phyloP scores from a whole-genome alignment of 352 stramenopile species.

The Blastocystis sp. region DNA sequence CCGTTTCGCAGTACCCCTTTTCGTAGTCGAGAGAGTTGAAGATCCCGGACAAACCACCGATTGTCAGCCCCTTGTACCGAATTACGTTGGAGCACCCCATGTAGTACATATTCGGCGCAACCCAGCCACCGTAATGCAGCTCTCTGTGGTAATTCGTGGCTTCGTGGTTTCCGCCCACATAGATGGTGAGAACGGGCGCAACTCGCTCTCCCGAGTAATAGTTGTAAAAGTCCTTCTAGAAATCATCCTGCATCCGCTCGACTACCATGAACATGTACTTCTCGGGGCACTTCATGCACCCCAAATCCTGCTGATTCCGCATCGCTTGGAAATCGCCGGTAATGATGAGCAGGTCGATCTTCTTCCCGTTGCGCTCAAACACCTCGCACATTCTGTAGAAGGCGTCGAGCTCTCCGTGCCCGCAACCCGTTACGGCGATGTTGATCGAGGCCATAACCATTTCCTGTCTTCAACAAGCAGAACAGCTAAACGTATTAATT shows the following conservation, averaged over 20 bases:
- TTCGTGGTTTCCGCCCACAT: slow-evolving; percentile 98
- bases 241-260: slow-evolving; percentile 6
- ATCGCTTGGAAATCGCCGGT: slow-evolving; percentile 98
- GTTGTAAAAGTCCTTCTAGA: slow-evolving; percentile 86
- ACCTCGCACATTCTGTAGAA: slow-evolving; percentile 93
- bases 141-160: slow-evolving; percentile 94
- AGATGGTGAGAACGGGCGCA: slow-evolving; percentile 92
- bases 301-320: slow-evolving; percentile 90
- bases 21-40: slow-evolving; percentile 91
- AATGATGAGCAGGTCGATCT: slow-evolving; percentile 92
- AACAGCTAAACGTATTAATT: background rate
- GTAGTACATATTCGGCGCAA: slow-evolving; percentile 98
- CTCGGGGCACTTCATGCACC: slow-evolving; percentile 89
- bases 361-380: slow-evolving; percentile 85
- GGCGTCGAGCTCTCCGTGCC: slow-evolving; percentile 94
- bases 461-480: slow-evolving; percentile 12
- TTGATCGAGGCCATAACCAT: slow-evolving; percentile 69
- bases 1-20: slow-evolving; percentile 85
- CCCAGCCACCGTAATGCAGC: slow-evolving; percentile 95
- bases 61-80: slow-evolving; percentile 87
- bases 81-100: slow-evolving; percentile 91
- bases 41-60: slow-evolving; percentile 95
- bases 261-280: slow-evolving; percentile 90
- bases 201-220: slow-evolving; percentile 91
- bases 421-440: slow-evolving; percentile 94